phyloP scores from a whole-genome alignment of 2,329 filamentous ascomycete species.

The Aspergillus neotritici region DNA sequence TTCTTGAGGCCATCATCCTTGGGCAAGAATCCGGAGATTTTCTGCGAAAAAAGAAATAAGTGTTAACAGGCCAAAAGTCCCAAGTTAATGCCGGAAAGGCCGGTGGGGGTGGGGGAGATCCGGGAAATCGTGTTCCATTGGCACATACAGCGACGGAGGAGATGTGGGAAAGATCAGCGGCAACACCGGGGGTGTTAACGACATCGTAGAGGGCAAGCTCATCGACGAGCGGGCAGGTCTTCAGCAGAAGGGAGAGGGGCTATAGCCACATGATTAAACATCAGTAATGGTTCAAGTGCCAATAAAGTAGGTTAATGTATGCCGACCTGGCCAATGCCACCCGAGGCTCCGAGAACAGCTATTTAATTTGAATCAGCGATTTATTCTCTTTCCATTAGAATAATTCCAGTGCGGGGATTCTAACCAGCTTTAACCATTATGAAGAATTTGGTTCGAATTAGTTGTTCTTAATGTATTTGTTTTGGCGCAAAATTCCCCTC shows the following conservation, averaged over 20 bases:
- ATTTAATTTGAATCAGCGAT: background rate
- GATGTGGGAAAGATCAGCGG: conserved; percentile 95
- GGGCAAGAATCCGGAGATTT: conserved; percentile 82
- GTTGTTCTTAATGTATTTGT: too few species aligned
- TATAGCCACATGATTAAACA: conserved; percentile 35
- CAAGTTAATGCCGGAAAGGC: too few species aligned
- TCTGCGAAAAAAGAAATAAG: conserved; percentile 50
- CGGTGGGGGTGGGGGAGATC: too few species aligned
- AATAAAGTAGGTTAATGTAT: conserved; percentile 2
- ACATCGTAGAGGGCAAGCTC: conserved; percentile 99
- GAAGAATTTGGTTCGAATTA: conserved; percentile 11
- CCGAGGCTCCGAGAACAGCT: conserved; percentile 89
- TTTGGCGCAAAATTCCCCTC: too few species aligned
- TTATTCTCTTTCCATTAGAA: too few species aligned
- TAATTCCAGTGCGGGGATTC: conserved; percentile 2
- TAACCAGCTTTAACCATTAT: conserved; percentile 47
- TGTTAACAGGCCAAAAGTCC: too few species aligned
- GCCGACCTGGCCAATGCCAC: conserved; percentile 94
- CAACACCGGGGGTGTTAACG: conserved; percentile 95
- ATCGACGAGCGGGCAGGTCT: conserved; percentile 79
- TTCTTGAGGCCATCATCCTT: conserved; percentile 76
- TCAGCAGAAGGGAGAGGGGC: conserved; percentile 94
- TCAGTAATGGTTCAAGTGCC: background rate
- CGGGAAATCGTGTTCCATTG: background rate
- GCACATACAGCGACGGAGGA: conserved; percentile 73